phyloP scores from a whole-genome alignment of 163 green algal genomes.

The Chlamydomonas reinhardtii region DNA sequence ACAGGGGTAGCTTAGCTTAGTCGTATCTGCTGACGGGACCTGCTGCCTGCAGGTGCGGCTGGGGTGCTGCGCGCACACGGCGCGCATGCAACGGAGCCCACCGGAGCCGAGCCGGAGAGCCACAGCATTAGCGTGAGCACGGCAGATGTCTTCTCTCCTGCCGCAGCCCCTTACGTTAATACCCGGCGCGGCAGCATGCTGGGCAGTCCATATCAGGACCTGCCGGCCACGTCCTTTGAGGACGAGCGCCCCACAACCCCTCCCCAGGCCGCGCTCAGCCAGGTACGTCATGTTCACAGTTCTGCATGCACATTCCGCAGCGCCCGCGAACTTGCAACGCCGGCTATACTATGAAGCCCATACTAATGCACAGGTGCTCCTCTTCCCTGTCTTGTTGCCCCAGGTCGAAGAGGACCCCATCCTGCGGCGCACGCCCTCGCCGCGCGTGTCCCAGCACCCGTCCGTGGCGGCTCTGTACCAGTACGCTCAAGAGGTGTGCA shows the following conservation, averaged over 20 bases:
- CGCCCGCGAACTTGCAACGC: no score
- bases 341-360: no score
- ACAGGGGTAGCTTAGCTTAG: no score
- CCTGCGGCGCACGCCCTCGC: not conserved
- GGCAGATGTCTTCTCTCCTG: not conserved
- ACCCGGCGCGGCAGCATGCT: constrained; percentile 5
- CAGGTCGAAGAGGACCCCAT: not conserved
- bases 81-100: not conserved
- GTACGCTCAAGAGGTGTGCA: constrained; percentile 9
- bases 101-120: not conserved
- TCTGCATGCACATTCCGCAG: no score
- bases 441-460: not conserved
- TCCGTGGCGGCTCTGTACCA: constrained; percentile 29
- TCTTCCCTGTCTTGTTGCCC: not conserved
- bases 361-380: not conserved
- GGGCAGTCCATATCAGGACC: not conserved
- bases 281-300: not conserved
- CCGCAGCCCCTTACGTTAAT: not conserved
- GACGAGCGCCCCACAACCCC: not conserved
- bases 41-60: no score
- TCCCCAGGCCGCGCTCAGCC: not conserved
- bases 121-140: not conserved
- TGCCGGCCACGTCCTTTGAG: not conserved
- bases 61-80: not conserved
- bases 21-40: no score